These are phyloP conservation scores for Marasmius fiardii DNA, from an alignment of 1,284 basidiomycete species.

Conservation along the genomic window DNA sequence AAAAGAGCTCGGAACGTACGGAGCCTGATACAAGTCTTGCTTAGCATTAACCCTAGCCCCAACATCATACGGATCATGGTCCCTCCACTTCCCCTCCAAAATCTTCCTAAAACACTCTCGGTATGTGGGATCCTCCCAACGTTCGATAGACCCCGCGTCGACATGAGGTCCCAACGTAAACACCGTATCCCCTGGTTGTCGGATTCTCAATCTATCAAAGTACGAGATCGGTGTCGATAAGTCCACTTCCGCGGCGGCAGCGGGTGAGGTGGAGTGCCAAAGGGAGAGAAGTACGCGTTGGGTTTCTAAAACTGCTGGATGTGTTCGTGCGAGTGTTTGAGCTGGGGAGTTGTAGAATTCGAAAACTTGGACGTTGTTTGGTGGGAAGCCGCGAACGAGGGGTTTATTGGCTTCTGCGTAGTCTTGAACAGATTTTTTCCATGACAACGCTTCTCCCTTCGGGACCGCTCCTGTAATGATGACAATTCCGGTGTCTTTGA, in stretches of 20 bases:
- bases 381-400: constrained; percentile 49
- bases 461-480: constrained; percentile 60
- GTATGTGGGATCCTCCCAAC: constrained; percentile 74
- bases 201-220: constrained; percentile 73
- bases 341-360: constrained; percentile 68
- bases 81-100: constrained; percentile 50
- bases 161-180: constrained; percentile 70
- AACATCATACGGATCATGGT: constrained; percentile 59
- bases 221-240: constrained; percentile 66
- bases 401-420: constrained; percentile 52
- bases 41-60: constrained; percentile 46
- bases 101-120: constrained; percentile 56
- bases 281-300: constrained; percentile 56
- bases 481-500: constrained; percentile 57
- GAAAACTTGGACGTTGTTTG: constrained; percentile 66
- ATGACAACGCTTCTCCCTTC: constrained; percentile 51
- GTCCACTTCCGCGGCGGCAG: constrained; percentile 43
- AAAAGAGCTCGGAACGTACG: constrained; percentile 18
- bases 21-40: constrained; percentile 52
- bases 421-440: constrained; percentile 55
- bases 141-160: constrained; percentile 73
- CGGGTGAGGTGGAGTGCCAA: constrained; percentile 47
- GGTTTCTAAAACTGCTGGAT: constrained; percentile 46
- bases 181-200: constrained; percentile 65
- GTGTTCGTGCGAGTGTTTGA: constrained; percentile 56